Conservation (phyloP, 1,284 basidiomycete genomes). For the Malassezia brasiliensis region DNA sequence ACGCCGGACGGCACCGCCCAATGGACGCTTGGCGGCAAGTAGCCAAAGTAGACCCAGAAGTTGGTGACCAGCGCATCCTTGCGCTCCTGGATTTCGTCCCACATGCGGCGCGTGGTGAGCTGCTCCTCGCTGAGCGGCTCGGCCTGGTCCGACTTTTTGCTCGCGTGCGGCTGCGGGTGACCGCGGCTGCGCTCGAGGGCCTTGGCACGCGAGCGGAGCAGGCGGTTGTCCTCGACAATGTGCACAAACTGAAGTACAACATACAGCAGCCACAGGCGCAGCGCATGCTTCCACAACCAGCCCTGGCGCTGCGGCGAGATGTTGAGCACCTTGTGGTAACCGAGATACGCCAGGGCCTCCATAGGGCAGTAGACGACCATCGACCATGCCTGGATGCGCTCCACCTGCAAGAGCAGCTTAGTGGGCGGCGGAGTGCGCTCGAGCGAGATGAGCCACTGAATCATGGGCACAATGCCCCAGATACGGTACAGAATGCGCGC, state of each 20-base stretch:
- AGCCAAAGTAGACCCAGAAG: slow-evolving; percentile 62
- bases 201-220: slow-evolving; percentile 39
- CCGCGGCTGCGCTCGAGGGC: slow-evolving; percentile 41
- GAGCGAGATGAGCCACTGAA: slow-evolving; percentile 45
- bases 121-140: slow-evolving; percentile 27
- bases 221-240: slow-evolving; percentile 43
- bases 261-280: slow-evolving; percentile 43
- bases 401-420: slow-evolving; percentile 38
- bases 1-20: slow-evolving; percentile 55
- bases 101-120: slow-evolving; percentile 35
- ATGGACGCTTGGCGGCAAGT: slow-evolving; percentile 70
- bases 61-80: slow-evolving; percentile 67
- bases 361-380: slow-evolving; percentile 47
- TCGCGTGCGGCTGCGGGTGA: slow-evolving; percentile 28
- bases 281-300: slow-evolving; percentile 33
- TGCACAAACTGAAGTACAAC: slow-evolving; percentile 43
- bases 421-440: slow-evolving; percentile 40
- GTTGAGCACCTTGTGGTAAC: slow-evolving; percentile 36
- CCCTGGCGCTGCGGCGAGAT: slow-evolving; percentile 29
- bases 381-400: slow-evolving; percentile 45
- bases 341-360: slow-evolving; percentile 45
- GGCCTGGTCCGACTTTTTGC: slow-evolving; percentile 9
- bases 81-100: slow-evolving; percentile 49
- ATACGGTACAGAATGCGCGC: slow-evolving; percentile 42
- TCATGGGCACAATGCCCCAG: slow-evolving; percentile 46